Percentiles rank a stretch among this genome's conserved stretches.
phyloP scores from a whole-genome alignment of 345 rosid genomes.

The Pseudoturritis turrita region DNA sequence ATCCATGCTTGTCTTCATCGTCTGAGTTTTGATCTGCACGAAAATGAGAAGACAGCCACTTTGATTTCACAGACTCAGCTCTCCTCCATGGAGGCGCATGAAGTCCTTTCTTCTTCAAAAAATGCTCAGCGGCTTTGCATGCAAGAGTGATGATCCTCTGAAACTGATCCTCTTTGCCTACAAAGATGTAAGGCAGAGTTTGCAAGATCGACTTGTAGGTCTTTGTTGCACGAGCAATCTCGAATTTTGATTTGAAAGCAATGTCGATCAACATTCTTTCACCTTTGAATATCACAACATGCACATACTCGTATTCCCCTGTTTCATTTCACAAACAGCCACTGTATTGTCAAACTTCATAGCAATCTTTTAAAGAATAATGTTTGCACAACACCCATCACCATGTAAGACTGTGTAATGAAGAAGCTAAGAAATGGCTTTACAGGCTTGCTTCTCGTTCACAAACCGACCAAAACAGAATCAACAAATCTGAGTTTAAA shows the following conservation, averaged over 20 bases:
- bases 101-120: conserved; percentile 92
- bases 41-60: conserved; percentile 66
- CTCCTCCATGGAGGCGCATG: conserved; percentile 88
- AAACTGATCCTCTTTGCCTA: conserved; percentile 69
- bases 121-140: conserved; percentile 66
- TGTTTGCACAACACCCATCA: no score
- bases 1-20: conserved; percentile 1
- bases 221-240: conserved; percentile 82
- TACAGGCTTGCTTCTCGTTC: no score
- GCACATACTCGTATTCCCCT: conserved; percentile 83
- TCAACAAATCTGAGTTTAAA: neutral
- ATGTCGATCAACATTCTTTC: conserved; percentile 69
- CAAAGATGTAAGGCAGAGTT: conserved; percentile 62
- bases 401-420: neutral
- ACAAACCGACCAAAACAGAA: neutral
- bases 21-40: conserved; percentile 22
- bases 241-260: conserved; percentile 82
- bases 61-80: conserved; percentile 71
- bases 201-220: conserved; percentile 63
- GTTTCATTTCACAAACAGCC: conserved; percentile 13
- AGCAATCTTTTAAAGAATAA: no score
- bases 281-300: conserved; percentile 49
- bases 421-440: neutral
- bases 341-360: neutral
- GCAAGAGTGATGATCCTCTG: conserved; percentile 61